A percentile compares a stretch with the other conserved stretches of the same genome.
phyloP scores from a whole-genome alignment of 495 filamentous ascomycete genomes.

The Xylaria grammica region DNA sequence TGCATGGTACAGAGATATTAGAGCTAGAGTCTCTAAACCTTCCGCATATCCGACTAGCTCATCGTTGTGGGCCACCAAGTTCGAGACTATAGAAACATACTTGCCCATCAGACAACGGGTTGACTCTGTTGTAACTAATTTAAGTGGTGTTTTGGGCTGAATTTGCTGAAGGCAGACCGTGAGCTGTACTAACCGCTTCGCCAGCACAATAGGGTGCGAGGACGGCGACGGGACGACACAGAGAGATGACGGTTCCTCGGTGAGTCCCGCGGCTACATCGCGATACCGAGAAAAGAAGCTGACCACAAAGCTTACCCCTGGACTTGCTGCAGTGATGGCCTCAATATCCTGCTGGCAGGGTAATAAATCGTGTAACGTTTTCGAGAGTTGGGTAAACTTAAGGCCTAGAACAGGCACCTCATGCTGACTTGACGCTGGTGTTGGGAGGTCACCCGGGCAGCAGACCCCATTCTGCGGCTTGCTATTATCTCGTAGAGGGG shows the following conservation, averaged over 20 bases:
- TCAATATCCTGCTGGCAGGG: constrained; percentile 48
- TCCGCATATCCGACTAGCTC: constrained; percentile 52
- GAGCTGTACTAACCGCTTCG: constrained; percentile 53
- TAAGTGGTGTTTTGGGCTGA: constrained; percentile 30
- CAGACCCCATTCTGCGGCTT: constrained; percentile 14
- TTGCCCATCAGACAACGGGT: constrained; percentile 36
- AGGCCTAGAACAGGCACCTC: constrained; percentile 14
- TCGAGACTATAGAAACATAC: constrained; percentile 44
- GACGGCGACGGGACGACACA: constrained; percentile 37
- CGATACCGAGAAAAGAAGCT: constrained; percentile 34
- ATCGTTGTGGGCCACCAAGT: constrained; percentile 56
- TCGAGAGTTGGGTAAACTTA: constrained; percentile 37
- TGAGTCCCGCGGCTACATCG: constrained; percentile 33
- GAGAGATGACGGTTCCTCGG: constrained; percentile 33
- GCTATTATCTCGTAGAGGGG: constrained; percentile 31
- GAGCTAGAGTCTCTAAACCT: constrained; percentile 48
- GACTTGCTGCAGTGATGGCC: constrained; percentile 34
- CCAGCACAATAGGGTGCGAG: constrained; percentile 51
- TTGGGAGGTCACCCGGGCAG: constrained; percentile 26
- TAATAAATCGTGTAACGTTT: constrained; percentile 40
- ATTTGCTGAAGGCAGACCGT: constrained; percentile 55
- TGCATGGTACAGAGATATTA: constrained; percentile 45
- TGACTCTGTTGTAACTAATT: constrained; percentile 40
- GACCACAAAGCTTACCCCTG: constrained; percentile 38
- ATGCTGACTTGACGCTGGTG: constrained; percentile 33